phyloP scores from a whole-genome alignment of 1,284 basidiomycete species.

The Austropuccinia psidii region DNA sequence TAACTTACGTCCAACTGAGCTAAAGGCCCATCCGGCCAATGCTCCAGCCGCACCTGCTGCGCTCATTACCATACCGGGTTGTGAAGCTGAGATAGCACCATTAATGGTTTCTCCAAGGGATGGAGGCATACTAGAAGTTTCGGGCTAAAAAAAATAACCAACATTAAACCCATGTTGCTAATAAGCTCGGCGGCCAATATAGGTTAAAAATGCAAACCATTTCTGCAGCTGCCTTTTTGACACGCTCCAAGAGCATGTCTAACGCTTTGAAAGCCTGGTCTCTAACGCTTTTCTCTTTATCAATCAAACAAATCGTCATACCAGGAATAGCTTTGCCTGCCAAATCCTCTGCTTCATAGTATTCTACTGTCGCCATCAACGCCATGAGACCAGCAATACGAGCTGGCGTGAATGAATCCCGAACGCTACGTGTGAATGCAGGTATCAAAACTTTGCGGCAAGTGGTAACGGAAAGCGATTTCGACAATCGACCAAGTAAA shows the following conservation, averaged over 20 bases:
- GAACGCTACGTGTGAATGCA: conserved; percentile 81
- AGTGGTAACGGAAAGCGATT: conserved; percentile 73
- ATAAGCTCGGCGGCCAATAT: neutral
- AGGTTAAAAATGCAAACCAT: conserved; percentile 18
- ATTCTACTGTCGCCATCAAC: conserved; percentile 87
- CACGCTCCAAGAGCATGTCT: conserved; percentile 35
- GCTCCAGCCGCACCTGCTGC: conserved; percentile 82
- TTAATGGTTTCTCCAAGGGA: conserved; percentile 7
- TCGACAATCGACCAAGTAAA: conserved; percentile 81
- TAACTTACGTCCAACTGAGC: conserved; percentile 56
- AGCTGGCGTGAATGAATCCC: conserved; percentile 85
- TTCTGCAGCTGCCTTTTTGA: conserved; percentile 29
- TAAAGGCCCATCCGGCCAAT: conserved; percentile 88
- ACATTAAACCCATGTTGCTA: neutral
- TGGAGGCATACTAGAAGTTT: neutral
- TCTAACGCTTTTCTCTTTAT: conserved; percentile 84
- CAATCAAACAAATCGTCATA: conserved; percentile 68
- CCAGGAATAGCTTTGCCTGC: conserved; percentile 79
- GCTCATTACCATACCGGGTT: conserved; percentile 63
- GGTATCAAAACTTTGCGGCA: conserved; percentile 92
- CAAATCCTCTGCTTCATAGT: conserved; percentile 79
- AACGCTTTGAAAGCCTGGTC: conserved; percentile 85
- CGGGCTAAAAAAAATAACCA: conserved; percentile 2
- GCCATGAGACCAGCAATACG: conserved; percentile 92
- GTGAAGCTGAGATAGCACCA: conserved; percentile 39